A percentile compares a stretch with the other conserved stretches of the same genome.
phyloP scores from a whole-genome alignment of 2,329 filamentous ascomycete genomes.

The Xylariaceae sp. region DNA sequence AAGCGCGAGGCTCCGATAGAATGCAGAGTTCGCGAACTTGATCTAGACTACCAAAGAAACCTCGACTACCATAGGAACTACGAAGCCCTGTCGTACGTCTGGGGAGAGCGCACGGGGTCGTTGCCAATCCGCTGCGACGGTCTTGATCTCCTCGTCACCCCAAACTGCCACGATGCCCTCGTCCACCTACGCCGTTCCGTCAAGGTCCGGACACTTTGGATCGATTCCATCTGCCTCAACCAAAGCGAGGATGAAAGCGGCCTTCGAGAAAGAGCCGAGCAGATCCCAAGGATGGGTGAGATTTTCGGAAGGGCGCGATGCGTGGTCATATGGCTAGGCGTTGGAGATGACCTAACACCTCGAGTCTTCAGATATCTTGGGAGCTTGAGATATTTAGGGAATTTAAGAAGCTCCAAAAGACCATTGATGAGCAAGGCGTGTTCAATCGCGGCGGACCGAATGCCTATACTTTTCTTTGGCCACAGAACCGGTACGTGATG shows the following conservation, averaged over 20 bases:
- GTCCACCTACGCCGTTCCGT: constrained; percentile 2
- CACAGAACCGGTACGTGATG: not conserved
- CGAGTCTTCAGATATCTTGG: constrained; percentile 1
- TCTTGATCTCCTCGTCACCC: constrained; percentile 6
- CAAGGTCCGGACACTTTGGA: constrained; percentile 10
- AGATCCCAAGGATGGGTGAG: constrained; percentile 20
- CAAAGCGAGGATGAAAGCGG: constrained; percentile 8
- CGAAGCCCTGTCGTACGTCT: constrained; percentile 16
- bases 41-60: too few species aligned
- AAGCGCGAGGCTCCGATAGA: too few species aligned
- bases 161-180: constrained; percentile 7
- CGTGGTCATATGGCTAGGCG: constrained; percentile 19
- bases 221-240: constrained; percentile 21
- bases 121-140: constrained; percentile 6
- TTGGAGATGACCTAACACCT: not conserved
- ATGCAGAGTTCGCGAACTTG: too few species aligned
- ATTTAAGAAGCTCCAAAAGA: not conserved
- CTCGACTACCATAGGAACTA: too few species aligned
- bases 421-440: too few species aligned
- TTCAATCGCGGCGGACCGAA: too few species aligned
- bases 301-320: constrained; percentile 14
- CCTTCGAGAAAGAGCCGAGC: constrained; percentile 11
- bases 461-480: not conserved
- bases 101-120: constrained; percentile 4
- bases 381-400: not conserved